phyloP scores from a whole-genome alignment of 1,139 yeast species.

The Geotrichum restrictum region DNA sequence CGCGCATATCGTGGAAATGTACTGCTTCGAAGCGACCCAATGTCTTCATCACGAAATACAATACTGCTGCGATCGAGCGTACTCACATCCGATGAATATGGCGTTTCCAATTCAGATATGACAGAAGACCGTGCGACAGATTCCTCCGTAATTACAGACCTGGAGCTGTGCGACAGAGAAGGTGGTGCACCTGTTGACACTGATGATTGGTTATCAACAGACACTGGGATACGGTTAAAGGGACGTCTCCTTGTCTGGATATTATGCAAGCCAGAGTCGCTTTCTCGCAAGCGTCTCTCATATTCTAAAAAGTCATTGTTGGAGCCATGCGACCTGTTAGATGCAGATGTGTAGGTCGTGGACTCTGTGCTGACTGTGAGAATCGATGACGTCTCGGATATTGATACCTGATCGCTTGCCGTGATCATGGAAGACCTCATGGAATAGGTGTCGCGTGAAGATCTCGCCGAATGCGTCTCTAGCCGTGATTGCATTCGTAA shows the following conservation, averaged over 20 bases:
- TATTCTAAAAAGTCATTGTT: slow-evolving; percentile 13
- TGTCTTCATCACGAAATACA: background rate
- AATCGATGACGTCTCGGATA: background rate
- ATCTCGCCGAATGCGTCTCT: background rate
- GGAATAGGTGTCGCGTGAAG: background rate
- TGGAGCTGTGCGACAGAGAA: slow-evolving; percentile 1
- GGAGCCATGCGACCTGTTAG: background rate
- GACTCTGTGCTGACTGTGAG: background rate
- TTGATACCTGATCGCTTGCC: background rate
- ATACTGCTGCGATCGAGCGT: slow-evolving; percentile 11
- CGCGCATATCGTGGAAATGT: background rate
- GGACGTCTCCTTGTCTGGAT: background rate
- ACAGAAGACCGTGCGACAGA: background rate
- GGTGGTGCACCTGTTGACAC: slow-evolving; percentile 1
- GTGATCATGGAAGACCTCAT: background rate
- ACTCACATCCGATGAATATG: slow-evolving; percentile 3
- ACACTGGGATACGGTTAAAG: background rate
- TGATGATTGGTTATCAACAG: background rate
- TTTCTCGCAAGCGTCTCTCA: slow-evolving; percentile 11
- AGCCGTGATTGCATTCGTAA: too few relatives aligned
- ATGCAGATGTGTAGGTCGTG: background rate
- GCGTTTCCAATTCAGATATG: background rate
- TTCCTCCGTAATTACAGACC: slow-evolving; percentile 2
- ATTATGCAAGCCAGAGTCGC: slow-evolving; percentile 5
- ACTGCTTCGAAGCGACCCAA: background rate